Base-by-base conservation (phyloP, 108 stramenopile species). In the Pseudonitzschia multiseries region DNA sequence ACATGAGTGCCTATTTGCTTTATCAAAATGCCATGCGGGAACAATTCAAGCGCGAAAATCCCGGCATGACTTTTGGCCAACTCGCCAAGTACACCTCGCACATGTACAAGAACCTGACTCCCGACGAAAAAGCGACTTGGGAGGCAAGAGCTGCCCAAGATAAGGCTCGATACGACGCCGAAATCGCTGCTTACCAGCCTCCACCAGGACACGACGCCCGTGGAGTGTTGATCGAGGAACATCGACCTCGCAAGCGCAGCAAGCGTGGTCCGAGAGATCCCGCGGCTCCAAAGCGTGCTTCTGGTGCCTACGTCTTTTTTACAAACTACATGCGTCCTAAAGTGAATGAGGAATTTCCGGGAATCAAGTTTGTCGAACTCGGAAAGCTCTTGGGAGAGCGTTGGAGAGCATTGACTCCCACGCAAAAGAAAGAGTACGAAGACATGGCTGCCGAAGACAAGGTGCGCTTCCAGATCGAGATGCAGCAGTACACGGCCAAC, bases 351-450 rank as follows among this genome's bases (percentile, higher is more conserved):
- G 96, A 94, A 56, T 82, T 84, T 50, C 96, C 96, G 18, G 92
- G 88, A 15, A 85, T 97, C 73, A 96, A 94, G 81, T 88, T 96
- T 80, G 91, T 94, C 5, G 97, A 98, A 42, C 81, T 98, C 63
- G 90, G 91, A 40, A 93, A 89, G 68, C 79, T 96, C 57, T 73
- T 97, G 31, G 97, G 97, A 12, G 95, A 94, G 69, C 86, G 92
- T 54, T 98, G 97, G 97, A 68, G 94, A 22, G 85, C 84, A 24
- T 79, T 98, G 73, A 80, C 90, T 13, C 84, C 87, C 18, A 90
- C 89, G 50, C 89, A 92, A 48, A 96, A 91, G 75, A 87, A 83
- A 61, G 82, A 86, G 20, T 98, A 87, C 70, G 93, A 97, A 72
- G 92, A 91, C 26, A 73, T 91, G 81, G 95, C 95, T 8, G 75